Evolutionary conservation across 352 stramenopile species (phyloP).

Genomic region (Plasmopara halstedii): DNA sequence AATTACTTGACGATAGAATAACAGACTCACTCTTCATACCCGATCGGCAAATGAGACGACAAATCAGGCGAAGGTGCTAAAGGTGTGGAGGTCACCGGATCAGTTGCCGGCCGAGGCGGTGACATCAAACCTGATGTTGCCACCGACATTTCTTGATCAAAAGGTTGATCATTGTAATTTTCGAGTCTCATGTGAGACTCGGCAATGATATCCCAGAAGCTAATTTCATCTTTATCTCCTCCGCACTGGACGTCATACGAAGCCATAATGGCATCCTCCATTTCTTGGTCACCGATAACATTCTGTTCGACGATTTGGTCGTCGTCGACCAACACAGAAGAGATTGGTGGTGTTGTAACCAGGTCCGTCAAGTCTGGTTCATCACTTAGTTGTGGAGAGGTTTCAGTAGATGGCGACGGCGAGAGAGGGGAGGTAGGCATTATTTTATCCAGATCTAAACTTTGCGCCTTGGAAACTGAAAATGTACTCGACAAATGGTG

Average conservation of each 20-base stretch:
- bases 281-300: slow-evolving; percentile 10
- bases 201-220: slow-evolving; percentile 31
- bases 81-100: slow-evolving; percentile 1
- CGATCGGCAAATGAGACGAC: slow-evolving; percentile 9
- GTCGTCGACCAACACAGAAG: slow-evolving; percentile 17
- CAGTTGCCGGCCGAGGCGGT: slow-evolving; percentile 1
- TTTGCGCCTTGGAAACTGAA: slow-evolving; percentile 30
- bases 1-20: neutral
- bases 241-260: slow-evolving; percentile 1
- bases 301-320: slow-evolving; percentile 23
- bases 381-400: slow-evolving; percentile 7
- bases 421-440: slow-evolving; percentile 59
- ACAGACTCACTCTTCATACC: slow-evolving; percentile 28
- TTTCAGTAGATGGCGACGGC: slow-evolving; percentile 2
- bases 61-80: slow-evolving; percentile 14
- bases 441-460: slow-evolving; percentile 26
- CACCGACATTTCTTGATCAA: slow-evolving; percentile 26
- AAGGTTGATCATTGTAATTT: slow-evolving; percentile 23
- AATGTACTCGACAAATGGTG: slow-evolving; percentile 8
- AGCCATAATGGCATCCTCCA: neutral
- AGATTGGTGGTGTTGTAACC: slow-evolving; percentile 19
- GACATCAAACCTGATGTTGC: slow-evolving; percentile 21
- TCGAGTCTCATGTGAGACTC: slow-evolving; percentile 27
- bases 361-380: slow-evolving; percentile 51
- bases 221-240: slow-evolving; percentile 41